Evolutionary conservation across 2,329 filamentous ascomycete genomes (phyloP), one percentile per base, ranked within the genome.

Genomic region (Colletotrichum cereale): DNA sequence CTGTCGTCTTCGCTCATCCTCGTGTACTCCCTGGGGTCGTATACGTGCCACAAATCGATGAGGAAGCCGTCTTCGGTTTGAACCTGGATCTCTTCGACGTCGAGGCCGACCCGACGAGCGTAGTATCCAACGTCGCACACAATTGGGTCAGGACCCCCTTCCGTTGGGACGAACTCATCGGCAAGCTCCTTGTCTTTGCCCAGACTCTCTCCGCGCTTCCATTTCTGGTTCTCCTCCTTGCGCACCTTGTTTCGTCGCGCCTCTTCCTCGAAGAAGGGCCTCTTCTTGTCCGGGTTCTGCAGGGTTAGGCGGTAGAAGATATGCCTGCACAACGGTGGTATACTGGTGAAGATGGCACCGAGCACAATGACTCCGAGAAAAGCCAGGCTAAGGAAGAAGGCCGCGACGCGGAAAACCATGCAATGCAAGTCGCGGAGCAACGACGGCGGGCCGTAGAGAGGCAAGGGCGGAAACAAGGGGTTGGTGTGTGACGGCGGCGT

Each of bases 31-130:
- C 87, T 88, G 0, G 96, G 96, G 74, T 97, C 92, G 79, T 93
- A 97, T 34, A 98, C 86, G 79, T 98, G 96, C 91, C 93, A 97
- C 1, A 98, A 85, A 29, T 93, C 90, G 73, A 98, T 92, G 56
- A 98, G 89, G 78, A 97, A 98, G 0, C 95, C 95, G 77, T 98
- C 96, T 79, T 98, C 95, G 0, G 96, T 98, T 80, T 97, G 92
- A 0, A 98, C 95, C 61, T 93, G 86, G 76, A 94, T 93, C 12
- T 88, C 88, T 78, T 98, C 95, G 31, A 94, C 89, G 73, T 98
- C 94, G 1, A 98, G 86, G 0, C 96, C 96, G 18, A 97, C 94
- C 16, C 95, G 87, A 26, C 93, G 88, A 1, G 96, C 95, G 78
- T 98, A 98, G 79, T 98, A 96, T 3, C 88, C 87, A 26, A 95